phyloP scores from a whole-genome alignment of 2,329 filamentous ascomycete species.

The Monilinia vaccinii-corymbosi region DNA sequence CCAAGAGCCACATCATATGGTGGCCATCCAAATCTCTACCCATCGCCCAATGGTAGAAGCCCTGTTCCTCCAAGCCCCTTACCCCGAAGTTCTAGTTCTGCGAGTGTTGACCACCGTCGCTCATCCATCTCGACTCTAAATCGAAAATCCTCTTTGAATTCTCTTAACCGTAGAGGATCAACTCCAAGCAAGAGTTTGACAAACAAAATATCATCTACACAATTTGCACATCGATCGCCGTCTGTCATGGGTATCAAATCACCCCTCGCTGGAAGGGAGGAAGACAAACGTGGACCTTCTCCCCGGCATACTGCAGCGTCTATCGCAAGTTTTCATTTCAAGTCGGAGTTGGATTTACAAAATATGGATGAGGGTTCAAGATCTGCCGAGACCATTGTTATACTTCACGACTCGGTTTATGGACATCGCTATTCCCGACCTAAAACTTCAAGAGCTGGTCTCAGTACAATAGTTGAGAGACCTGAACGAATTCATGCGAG shows the following conservation, averaged over 20 bases:
- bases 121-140: slow-evolving; percentile 34
- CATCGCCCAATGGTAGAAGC: slow-evolving; percentile 22
- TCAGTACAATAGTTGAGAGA: slow-evolving; percentile 82
- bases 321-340: slow-evolving; percentile 29
- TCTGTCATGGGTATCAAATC: slow-evolving; percentile 32
- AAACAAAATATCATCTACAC: slow-evolving; percentile 35
- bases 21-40: slow-evolving; percentile 14
- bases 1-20: background rate
- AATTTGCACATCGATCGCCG: slow-evolving; percentile 28
- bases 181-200: slow-evolving; percentile 31
- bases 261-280: slow-evolving; percentile 31
- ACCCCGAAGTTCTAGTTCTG: slow-evolving; percentile 35
- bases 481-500: slow-evolving; percentile 84
- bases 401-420: slow-evolving; percentile 90
- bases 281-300: slow-evolving; percentile 26
- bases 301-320: slow-evolving; percentile 40
- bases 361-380: slow-evolving; percentile 17
- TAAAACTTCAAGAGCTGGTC: slow-evolving; percentile 58
- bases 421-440: slow-evolving; percentile 86
- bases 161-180: slow-evolving; percentile 32
- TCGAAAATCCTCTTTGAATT: slow-evolving; percentile 36
- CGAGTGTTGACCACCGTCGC: slow-evolving; percentile 33
- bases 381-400: slow-evolving; percentile 60
- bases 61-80: slow-evolving; percentile 26
- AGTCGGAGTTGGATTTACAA: slow-evolving; percentile 27